Conservation (phyloP, 805 yeast species). For the Komagataella ulmi region DNA sequence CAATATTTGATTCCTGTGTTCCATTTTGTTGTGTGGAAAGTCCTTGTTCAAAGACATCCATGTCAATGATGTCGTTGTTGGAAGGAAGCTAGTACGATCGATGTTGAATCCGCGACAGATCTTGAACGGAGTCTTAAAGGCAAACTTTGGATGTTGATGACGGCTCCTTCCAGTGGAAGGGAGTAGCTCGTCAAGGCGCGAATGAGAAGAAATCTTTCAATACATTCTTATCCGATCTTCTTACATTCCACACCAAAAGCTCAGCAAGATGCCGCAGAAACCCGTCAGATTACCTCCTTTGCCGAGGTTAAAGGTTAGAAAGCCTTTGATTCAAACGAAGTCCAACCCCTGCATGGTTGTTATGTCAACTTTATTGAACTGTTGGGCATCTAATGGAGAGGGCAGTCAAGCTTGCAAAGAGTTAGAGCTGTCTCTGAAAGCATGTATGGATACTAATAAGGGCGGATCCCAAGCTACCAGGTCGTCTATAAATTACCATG, state of each 20-base stretch:
- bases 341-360: conserved; percentile 66
- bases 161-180: background rate
- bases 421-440: conserved; percentile 57
- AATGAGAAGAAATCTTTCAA: background rate
- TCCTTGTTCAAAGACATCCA: background rate
- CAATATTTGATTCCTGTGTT: background rate
- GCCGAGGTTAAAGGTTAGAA: conserved; percentile 59
- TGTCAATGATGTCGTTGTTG: background rate
- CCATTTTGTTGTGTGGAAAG: background rate
- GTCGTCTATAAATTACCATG: conserved; percentile 41
- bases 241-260: conserved; percentile 6
- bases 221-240: background rate
- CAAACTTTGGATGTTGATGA: background rate
- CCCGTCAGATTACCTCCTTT: conserved; percentile 42
- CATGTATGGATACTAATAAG: conserved; percentile 45
- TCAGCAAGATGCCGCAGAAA: conserved; percentile 7
- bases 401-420: conserved; percentile 54
- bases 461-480: conserved; percentile 19
- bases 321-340: conserved; percentile 40
- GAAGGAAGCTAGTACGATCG: background rate
- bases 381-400: conserved; percentile 96
- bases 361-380: conserved; percentile 76
- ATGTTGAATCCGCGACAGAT: background rate
- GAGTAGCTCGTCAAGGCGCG: background rate
- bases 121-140: background rate